Evolutionary conservation across 108 stramenopile genomes (phyloP).

Genomic region (Nitzschia sp.): DNA sequence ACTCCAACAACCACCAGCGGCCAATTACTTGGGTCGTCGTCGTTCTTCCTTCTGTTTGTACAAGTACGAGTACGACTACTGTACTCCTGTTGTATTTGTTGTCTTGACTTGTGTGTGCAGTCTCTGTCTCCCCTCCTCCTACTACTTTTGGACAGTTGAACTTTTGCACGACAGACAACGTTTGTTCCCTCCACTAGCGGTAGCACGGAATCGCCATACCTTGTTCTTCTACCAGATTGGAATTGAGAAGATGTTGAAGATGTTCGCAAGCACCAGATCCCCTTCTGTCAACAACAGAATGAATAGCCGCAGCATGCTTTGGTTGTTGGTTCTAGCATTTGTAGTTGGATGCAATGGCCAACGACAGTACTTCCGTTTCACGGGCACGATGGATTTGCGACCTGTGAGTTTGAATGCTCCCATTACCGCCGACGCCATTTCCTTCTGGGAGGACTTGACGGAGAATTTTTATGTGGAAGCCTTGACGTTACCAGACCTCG

Average conservation of each 20-base stretch:
- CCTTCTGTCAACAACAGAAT: too few relatives aligned
- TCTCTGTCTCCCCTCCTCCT: too few relatives aligned
- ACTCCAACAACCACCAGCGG: background rate
- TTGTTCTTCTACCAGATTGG: too few relatives aligned
- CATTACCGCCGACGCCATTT: background rate
- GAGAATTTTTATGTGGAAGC: slow-evolving; percentile 3
- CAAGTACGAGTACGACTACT: too few relatives aligned
- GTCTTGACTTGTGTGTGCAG: too few relatives aligned
- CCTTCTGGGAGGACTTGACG: slow-evolving; percentile 3
- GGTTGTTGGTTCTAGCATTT: background rate
- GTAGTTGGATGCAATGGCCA: background rate
- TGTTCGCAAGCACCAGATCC: too few relatives aligned
- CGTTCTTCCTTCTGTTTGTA: background rate
- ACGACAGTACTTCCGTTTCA: slow-evolving; percentile 9
- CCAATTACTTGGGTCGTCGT: slow-evolving; percentile 2
- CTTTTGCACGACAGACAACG: too few relatives aligned
- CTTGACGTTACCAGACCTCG: background rate
- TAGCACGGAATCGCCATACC: too few relatives aligned
- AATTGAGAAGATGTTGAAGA: too few relatives aligned
- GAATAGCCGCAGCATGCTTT: background rate
- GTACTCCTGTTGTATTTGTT: too few relatives aligned
- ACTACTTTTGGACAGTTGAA: too few relatives aligned
- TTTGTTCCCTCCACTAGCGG: too few relatives aligned
- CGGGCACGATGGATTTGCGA: slow-evolving; percentile 10
- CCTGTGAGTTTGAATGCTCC: background rate